phyloP scores from a whole-genome alignment of 1,284 basidiomycete genomes.

The Sanghuangporus sanghuang region DNA sequence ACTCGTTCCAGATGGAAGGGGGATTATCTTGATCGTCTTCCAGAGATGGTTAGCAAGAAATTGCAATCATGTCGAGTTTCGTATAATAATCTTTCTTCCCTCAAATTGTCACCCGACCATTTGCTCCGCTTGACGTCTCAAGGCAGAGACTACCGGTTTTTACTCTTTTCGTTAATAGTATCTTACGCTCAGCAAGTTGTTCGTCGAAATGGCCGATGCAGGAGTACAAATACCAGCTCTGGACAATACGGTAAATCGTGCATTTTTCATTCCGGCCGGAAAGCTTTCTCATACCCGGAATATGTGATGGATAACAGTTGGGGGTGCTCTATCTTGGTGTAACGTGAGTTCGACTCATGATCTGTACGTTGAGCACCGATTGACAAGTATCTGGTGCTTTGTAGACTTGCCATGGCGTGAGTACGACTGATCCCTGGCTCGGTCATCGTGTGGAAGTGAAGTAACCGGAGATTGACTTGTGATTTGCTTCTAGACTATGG shows the following conservation, averaged over 20 bases:
- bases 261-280: background rate
- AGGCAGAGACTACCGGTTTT: no score
- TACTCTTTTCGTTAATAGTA: no score
- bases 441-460: background rate
- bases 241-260: slow-evolving; percentile 12
- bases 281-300: background rate
- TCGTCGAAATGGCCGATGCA: background rate
- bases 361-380: background rate
- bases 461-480: background rate
- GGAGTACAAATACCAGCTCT: slow-evolving; percentile 4
- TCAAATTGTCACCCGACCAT: no score
- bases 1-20: no score
- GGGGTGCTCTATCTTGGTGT: slow-evolving; percentile 15
- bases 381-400: background rate
- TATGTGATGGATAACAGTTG: background rate
- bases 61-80: no score
- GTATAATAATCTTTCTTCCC: no score
- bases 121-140: no score
- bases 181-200: background rate
- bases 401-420: slow-evolving; percentile 14
- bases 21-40: no score
- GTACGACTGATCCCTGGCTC: background rate
- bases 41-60: no score
- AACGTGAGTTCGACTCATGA: slow-evolving; percentile 7
- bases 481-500: background rate